Percentiles rank a stretch among this genome's conserved stretches.
Evolutionary conservation across 345 rosid species (phyloP).

Genomic region (Salix arbutifolia): DNA sequence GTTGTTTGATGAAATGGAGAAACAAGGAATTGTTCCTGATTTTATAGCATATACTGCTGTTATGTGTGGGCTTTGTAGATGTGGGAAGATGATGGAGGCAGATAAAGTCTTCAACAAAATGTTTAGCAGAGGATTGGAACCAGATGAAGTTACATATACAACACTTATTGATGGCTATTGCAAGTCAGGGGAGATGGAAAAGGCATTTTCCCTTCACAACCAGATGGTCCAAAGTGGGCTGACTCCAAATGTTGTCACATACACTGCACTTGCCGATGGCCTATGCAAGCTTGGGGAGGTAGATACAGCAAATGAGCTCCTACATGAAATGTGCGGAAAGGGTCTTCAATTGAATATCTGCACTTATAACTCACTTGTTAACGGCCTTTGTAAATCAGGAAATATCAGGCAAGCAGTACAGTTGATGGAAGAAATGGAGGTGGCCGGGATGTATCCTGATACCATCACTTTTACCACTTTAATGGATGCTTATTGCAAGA

Average conservation of each 20-base stretch:
- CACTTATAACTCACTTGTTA: slow-evolving; percentile 71
- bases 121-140: slow-evolving; percentile 50
- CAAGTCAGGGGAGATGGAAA: slow-evolving; percentile 61
- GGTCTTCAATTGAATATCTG: slow-evolving; percentile 72
- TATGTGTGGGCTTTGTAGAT: slow-evolving; percentile 64
- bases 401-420: slow-evolving; percentile 54
- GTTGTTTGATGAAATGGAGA: slow-evolving; percentile 59
- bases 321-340: slow-evolving; percentile 68
- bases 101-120: slow-evolving; percentile 57
- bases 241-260: slow-evolving; percentile 74
- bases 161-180: slow-evolving; percentile 83
- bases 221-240: slow-evolving; percentile 68
- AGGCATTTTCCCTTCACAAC: slow-evolving; percentile 76
- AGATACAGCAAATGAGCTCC: slow-evolving; percentile 83
- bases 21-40: slow-evolving; percentile 49
- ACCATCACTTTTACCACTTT: slow-evolving; percentile 68
- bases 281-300: slow-evolving; percentile 79
- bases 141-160: slow-evolving; percentile 74
- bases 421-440: slow-evolving; percentile 71
- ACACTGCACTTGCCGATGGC: slow-evolving; percentile 79
- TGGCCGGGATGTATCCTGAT: slow-evolving; percentile 57
- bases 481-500: slow-evolving; percentile 78
- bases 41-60: slow-evolving; percentile 66
- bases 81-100: slow-evolving; percentile 64
- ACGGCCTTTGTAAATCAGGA: slow-evolving; percentile 84